Base-by-base conservation (phyloP, 768 basidiomycete genomes). In the Mrakia blollopis region DNA sequence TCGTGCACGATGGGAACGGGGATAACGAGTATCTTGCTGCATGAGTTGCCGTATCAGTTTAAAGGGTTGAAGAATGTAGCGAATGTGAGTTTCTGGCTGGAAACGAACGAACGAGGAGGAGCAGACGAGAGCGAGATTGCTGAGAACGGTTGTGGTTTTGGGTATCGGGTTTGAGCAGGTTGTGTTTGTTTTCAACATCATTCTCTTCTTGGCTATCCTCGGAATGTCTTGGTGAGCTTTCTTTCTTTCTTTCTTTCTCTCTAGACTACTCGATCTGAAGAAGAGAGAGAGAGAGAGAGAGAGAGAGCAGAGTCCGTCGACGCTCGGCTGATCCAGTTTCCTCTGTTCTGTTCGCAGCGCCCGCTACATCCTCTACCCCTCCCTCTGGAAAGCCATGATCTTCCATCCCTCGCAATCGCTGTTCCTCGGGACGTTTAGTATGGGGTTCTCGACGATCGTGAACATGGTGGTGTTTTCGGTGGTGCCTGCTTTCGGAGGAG, bases 381-480 rank as follows among this genome's bases (percentile, higher is more conserved):
- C 85, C 47, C 85, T 88, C 69, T 89, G 88, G 87, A 78, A 79
- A 0, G 81, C 82, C 8, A 88, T 89, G 84, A 76, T 88, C 37
- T 83, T 79, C 2, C 87, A 89, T 78, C 87, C 88, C 7, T 83
- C 83, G 5, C 86, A 88, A 74, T 87, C 87, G 78, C 84, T 89
- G 50, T 89, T 84, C 79, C 83, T 87, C 4, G 85, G 85, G 1
- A 78, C 79, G 18, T 72, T 86, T 84, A 79, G 88, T 89, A 91
- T 90, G 89, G 89, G 87, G 21, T 86, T 84, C 7, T 85, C 87
- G 2, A 90, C 90, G 0, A 82, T 91, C 47, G 86, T 91, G 72
- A 70, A 75, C 54, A 75, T 75, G 74, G 14, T 75, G 25, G 67
- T 52, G 4, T 25, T 57, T 35, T 23, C 57, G 9, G 39, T 52